These are phyloP conservation scores for Gastrodia elata DNA, from an alignment of 106 monocot species.

Conservation along the genomic window DNA sequence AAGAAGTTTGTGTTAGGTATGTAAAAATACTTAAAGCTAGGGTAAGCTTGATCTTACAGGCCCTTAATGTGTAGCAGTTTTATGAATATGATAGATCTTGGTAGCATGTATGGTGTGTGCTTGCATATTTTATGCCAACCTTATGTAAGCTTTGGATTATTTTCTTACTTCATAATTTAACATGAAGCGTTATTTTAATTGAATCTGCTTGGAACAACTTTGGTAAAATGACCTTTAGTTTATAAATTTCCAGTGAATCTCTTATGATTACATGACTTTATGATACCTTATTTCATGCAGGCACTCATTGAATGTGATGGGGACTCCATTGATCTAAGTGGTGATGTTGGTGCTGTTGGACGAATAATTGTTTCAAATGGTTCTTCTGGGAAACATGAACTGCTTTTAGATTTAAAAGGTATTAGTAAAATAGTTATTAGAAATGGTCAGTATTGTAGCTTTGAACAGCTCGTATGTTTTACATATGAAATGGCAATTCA, in stretches of 20 bases:
- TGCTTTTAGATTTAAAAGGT: slow-evolving; percentile 95
- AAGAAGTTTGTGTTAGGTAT: too few relatives aligned
- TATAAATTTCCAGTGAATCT: slow-evolving; percentile 3
- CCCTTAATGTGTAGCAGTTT: too few relatives aligned
- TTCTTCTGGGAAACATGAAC: slow-evolving; percentile 43
- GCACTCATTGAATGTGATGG: slow-evolving; percentile 95
- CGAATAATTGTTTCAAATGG: slow-evolving; percentile 69
- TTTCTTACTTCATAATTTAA: background rate
- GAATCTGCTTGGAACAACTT: background rate
- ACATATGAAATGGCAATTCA: background rate
- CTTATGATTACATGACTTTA: background rate
- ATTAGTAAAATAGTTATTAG: slow-evolving; percentile 2
- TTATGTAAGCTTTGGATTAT: background rate
- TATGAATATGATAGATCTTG: too few relatives aligned
- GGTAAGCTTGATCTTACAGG: too few relatives aligned
- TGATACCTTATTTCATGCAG: slow-evolving; percentile 24
- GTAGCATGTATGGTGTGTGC: background rate
- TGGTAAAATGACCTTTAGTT: background rate
- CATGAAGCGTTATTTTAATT: background rate
- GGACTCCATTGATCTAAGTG: slow-evolving; percentile 90
- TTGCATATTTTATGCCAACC: background rate
- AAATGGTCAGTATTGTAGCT: too few relatives aligned
- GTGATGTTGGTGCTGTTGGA: slow-evolving; percentile 93
- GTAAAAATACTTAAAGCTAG: too few relatives aligned
- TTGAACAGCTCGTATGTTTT: background rate